A percentile compares a stretch with the other conserved stretches of the same genome.
phyloP scores from a whole-genome alignment of 2,329 filamentous ascomycete genomes.

The Aspergillus neoniger region DNA sequence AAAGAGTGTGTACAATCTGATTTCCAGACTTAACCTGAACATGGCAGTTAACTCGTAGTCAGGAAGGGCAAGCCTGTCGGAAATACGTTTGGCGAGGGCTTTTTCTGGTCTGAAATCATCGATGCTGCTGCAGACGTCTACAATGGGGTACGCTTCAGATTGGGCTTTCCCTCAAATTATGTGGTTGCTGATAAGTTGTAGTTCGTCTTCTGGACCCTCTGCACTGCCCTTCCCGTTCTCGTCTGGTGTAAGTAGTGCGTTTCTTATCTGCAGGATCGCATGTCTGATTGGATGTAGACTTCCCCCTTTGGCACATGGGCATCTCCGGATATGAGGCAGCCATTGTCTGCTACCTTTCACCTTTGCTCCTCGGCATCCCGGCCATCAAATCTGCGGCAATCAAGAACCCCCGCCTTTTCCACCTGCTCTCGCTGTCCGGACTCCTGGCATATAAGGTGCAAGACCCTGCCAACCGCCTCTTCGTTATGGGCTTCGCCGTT shows the following conservation, averaged over 20 bases:
- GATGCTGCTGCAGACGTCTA: slow-evolving; percentile 88
- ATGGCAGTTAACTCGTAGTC: slow-evolving; percentile 30
- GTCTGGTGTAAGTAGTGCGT: slow-evolving; percentile 78
- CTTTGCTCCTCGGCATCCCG: slow-evolving; percentile 72
- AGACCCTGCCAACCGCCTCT: slow-evolving; percentile 73
- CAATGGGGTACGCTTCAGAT: slow-evolving; percentile 67
- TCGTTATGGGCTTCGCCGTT: slow-evolving; percentile 78
- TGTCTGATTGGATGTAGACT: slow-evolving; percentile 59
- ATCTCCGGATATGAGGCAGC: slow-evolving; percentile 94
- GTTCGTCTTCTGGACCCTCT: slow-evolving; percentile 94
- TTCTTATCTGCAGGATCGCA: not conserved
- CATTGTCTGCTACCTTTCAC: slow-evolving; percentile 81
- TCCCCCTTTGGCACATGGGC: slow-evolving; percentile 98
- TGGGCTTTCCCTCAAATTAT: not conserved
- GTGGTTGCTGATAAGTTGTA: slow-evolving; percentile 42
- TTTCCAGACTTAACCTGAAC: slow-evolving; percentile 24
- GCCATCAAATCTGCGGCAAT: slow-evolving; percentile 68
- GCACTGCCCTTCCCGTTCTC: slow-evolving; percentile 83
- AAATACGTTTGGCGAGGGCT: slow-evolving; percentile 68
- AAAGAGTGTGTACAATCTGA: slow-evolving; percentile 66
- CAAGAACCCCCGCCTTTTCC: slow-evolving; percentile 68
- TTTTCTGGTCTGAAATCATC: slow-evolving; percentile 72
- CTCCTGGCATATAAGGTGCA: slow-evolving; percentile 77
- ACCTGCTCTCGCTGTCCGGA: slow-evolving; percentile 76
- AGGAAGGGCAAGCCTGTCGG: slow-evolving; percentile 76